Percentiles rank a stretch among this genome's conserved stretches.
Conservation (phyloP, 345 rosid species). For the Raphanus raphanistrum region DNA sequence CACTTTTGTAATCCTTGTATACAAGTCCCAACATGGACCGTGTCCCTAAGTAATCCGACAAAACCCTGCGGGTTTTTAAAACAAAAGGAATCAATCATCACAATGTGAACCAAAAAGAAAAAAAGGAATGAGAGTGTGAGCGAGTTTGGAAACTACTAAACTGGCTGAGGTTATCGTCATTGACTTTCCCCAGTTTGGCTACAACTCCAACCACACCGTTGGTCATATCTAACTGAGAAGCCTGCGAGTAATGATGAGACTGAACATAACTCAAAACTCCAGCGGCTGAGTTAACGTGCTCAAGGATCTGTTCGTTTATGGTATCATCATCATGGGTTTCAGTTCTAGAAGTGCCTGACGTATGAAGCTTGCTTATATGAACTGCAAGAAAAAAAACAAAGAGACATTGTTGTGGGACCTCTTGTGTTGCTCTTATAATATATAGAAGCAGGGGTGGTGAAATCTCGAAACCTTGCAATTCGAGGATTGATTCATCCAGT, state of each 20-base stretch:
- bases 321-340: slow-evolving; percentile 40
- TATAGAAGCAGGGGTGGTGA: background rate
- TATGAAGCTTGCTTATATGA: slow-evolving; percentile 58
- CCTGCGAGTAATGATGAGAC: slow-evolving; percentile 43
- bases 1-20: slow-evolving; percentile 57
- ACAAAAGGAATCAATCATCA: background rate
- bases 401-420: background rate
- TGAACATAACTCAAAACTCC: slow-evolving; percentile 62
- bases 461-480: slow-evolving; percentile 55
- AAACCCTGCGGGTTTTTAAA: slow-evolving; percentile 47
- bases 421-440: background rate
- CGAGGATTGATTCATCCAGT: slow-evolving; percentile 59
- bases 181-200: slow-evolving; percentile 78
- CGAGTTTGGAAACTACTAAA: slow-evolving; percentile 34
- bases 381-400: slow-evolving; percentile 45
- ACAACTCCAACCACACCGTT: slow-evolving; percentile 75
- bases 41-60: slow-evolving; percentile 76
- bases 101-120: background rate
- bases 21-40: slow-evolving; percentile 83
- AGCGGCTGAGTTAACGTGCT: slow-evolving; percentile 67
- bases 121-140: background rate
- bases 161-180: slow-evolving; percentile 80
- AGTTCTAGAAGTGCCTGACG: slow-evolving; percentile 34
- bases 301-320: slow-evolving; percentile 51
- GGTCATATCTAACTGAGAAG: slow-evolving; percentile 43